Base-by-base conservation (phyloP, 2,329 filamentous ascomycete species). In the Chaetomium globosum region DNA sequence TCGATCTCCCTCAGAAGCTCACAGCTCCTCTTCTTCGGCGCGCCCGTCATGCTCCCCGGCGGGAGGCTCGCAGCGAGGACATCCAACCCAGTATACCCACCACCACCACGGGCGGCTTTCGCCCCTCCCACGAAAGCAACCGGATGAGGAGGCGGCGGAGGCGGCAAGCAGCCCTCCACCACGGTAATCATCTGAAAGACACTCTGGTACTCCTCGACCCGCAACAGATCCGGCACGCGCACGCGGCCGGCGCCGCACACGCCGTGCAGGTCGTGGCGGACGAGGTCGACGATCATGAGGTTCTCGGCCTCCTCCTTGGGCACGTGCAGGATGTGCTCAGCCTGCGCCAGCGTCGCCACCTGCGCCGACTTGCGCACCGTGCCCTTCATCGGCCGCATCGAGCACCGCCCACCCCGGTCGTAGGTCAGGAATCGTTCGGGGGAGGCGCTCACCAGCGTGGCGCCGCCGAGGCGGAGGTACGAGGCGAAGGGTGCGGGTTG, bases 201-300 rank as follows among this genome's bases (percentile, higher is more conserved):
- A 26, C 88, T 93, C 55, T 91, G 89, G 74, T 97, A 96, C 74
- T 97, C 93, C 77, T 97, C 93, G 0, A 98, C 90, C 65, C 88
- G 85, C 80, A 97, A 90, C 28, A 97, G 80, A 63, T 92, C 89
- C 16, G 88, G 86, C 1, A 97, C 92, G 6, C 79, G 76, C 0
- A 97, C 92, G 65, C 85, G 85, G 0, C 87, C 88, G 1, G 89
- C 84, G 5, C 91, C 91, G 67, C 89, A 92, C 9, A 96, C 88
- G n/a, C 89, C 87, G 76, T 96, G 90, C 13, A 98, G 81, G 76
- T 98, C 94, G 74, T 98, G 94, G 0, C 94, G 86, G n/a, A 97
- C 95, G 0, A 98, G 82, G 76, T 98, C 94, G 2, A 97, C 93
- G 72, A 98, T 97, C 95, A 98, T 98, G 28, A 98, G 84, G 74